These are phyloP conservation scores for Petunia secreta DNA, from an alignment of 257 asterid species.

Conservation along the genomic window DNA sequence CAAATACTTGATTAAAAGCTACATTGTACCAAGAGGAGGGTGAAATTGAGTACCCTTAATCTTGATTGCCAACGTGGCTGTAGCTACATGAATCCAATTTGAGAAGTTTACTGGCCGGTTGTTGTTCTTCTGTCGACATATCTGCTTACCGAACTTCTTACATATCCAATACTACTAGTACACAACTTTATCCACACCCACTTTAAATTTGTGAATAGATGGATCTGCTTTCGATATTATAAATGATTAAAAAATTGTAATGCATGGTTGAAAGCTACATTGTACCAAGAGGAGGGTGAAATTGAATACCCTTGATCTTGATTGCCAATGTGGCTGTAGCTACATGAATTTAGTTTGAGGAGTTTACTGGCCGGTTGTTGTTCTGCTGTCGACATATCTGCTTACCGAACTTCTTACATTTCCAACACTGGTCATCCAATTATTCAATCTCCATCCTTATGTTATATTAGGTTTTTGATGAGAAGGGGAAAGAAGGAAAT, in stretches of 20 bases:
- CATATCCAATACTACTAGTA: background rate
- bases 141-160: constrained; percentile 43
- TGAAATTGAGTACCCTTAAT: constrained; percentile 35
- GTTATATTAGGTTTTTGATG: background rate
- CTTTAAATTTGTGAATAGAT: too few species aligned
- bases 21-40: constrained; percentile 58
- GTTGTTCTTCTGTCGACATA: constrained; percentile 45
- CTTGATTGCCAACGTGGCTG: constrained; percentile 63
- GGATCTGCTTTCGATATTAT: too few species aligned
- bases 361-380: constrained; percentile 71
- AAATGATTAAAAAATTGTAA: background rate
- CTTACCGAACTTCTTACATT: constrained; percentile 33
- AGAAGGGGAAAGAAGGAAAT: constrained; percentile 24
- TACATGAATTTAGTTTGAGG: constrained; percentile 31
- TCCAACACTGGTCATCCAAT: constrained; percentile 11
- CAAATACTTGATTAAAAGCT: constrained; percentile 29
- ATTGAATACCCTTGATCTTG: constrained; percentile 44
- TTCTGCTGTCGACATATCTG: constrained; percentile 48
- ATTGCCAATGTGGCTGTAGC: constrained; percentile 61
- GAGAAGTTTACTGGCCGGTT: constrained; percentile 66
- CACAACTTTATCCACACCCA: too few species aligned
- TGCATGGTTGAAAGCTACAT: constrained; percentile 36
- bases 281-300: constrained; percentile 57
- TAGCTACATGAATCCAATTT: constrained; percentile 40
- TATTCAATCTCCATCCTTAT: background rate